Conservation (phyloP, 371 early-diverging fungal genomes). For the Globomyces sp. region DNA sequence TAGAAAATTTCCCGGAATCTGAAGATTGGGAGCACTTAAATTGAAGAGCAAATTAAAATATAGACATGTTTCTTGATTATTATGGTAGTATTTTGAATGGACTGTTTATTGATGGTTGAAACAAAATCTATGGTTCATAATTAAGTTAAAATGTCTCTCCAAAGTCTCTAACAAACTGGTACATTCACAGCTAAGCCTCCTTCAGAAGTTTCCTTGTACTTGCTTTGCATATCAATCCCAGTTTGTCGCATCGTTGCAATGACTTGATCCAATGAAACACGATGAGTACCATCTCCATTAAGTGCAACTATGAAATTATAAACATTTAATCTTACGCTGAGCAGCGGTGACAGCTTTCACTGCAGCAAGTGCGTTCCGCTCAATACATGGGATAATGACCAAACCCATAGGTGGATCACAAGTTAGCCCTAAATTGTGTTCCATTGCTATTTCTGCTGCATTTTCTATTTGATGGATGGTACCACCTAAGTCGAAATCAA, state of each 20-base stretch:
- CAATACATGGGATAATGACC: conserved; percentile 96
- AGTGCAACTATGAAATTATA: conserved; percentile 59
- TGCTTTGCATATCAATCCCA: conserved; percentile 88
- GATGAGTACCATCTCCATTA: conserved; percentile 85
- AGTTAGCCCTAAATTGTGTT: conserved; percentile 89
- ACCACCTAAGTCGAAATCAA: conserved; percentile 39
- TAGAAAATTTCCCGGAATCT: neutral
- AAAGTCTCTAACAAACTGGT: conserved; percentile 61
- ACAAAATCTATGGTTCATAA: no score
- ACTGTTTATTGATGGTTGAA: neutral
- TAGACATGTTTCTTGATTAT: neutral
- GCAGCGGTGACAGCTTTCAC: conserved; percentile 95
- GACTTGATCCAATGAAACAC: conserved; percentile 91
- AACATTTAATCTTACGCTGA: conserved; percentile 40
- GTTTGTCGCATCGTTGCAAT: conserved; percentile 97
- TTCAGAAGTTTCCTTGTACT: conserved; percentile 94
- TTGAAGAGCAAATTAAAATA: neutral
- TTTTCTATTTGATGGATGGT: conserved; percentile 87
- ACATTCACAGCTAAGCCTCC: conserved; percentile 91
- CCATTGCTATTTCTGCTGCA: conserved; percentile 96
- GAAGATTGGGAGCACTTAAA: neutral
- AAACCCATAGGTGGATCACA: conserved; percentile 90
- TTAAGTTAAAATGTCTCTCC: no score
- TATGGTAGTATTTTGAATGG: neutral
- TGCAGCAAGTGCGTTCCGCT: conserved; percentile 91